phyloP scores from a whole-genome alignment of 2,329 filamentous ascomycete genomes.

The Fusarium sp. region DNA sequence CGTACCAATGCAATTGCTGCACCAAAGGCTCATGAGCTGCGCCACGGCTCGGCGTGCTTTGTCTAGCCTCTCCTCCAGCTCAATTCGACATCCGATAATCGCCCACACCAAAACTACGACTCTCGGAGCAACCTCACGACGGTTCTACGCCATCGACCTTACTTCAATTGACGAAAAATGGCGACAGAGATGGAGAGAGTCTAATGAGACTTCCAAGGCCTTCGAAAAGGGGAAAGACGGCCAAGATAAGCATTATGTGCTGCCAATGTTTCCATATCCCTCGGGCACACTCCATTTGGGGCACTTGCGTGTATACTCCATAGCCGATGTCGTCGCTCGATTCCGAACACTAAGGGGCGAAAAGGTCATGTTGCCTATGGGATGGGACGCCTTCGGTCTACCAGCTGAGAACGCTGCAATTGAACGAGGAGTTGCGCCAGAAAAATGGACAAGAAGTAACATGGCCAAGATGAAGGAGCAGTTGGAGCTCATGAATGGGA shows the following conservation, averaged over 20 bases:
- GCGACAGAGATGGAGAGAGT: constrained; percentile 57
- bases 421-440: constrained; percentile 81
- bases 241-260: constrained; percentile 69
- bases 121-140: constrained; percentile 29
- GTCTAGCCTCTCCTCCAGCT: constrained; percentile 14
- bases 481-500: constrained; percentile 79
- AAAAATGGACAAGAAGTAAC: constrained; percentile 81
- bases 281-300: constrained; percentile 88
- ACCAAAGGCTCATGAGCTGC: constrained; percentile 44
- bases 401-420: constrained; percentile 93
- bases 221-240: constrained; percentile 27
- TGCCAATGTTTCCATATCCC: constrained; percentile 95
- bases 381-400: constrained; percentile 92
- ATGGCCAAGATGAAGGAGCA: constrained; percentile 88
- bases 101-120: constrained; percentile 6
- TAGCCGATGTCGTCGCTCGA: constrained; percentile 85
- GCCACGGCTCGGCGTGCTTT: constrained; percentile 33
- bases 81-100: constrained; percentile 21
- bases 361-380: constrained; percentile 86
- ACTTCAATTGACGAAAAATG: constrained; percentile 61
- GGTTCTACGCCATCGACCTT: constrained; percentile 59
- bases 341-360: constrained; percentile 79
- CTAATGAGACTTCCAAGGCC: not conserved
- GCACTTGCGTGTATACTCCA: constrained; percentile 89
- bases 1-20: constrained; percentile 45